These are phyloP conservation scores for Hirschioporus abietinus DNA, from an alignment of 768 basidiomycete species.

Conservation along the genomic window DNA sequence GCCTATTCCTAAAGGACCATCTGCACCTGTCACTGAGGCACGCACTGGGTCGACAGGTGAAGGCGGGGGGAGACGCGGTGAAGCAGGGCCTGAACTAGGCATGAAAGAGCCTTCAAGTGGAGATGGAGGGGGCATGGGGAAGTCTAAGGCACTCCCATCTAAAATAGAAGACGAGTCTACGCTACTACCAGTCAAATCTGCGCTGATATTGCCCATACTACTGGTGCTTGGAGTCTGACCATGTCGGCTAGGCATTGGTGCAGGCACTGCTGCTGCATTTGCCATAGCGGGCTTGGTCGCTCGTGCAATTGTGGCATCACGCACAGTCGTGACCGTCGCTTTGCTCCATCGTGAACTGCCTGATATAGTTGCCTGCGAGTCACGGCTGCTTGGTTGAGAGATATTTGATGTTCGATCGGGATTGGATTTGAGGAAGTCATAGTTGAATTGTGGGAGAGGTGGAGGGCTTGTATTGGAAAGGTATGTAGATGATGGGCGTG, in stretches of 20 bases:
- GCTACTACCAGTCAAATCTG: neutral
- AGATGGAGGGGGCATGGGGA: neutral
- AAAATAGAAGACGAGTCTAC: neutral
- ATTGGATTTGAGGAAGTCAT: slow-evolving; percentile 9
- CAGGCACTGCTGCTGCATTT: neutral
- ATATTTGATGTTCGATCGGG: slow-evolving; percentile 18
- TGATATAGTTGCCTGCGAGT: slow-evolving; percentile 37
- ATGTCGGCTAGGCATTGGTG: neutral
- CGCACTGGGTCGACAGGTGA: neutral
- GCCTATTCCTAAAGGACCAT: neutral
- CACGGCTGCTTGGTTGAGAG: slow-evolving; percentile 14
- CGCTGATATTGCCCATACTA: neutral
- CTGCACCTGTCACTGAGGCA: neutral
- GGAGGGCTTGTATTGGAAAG: slow-evolving; percentile 5
- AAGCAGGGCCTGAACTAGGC: neutral
- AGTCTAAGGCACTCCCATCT: neutral
- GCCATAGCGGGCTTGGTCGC: neutral
- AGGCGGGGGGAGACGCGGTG: neutral
- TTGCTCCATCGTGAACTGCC: slow-evolving; percentile 8
- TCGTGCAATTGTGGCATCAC: neutral
- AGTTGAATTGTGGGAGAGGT: slow-evolving; percentile 18
- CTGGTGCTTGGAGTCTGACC: neutral
- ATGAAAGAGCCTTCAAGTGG: neutral
- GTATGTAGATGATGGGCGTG: neutral
- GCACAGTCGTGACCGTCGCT: slow-evolving; percentile 17